Evolutionary conservation across 1,284 basidiomycete species (phyloP).

Genomic region (Lentinus polychrous): DNA sequence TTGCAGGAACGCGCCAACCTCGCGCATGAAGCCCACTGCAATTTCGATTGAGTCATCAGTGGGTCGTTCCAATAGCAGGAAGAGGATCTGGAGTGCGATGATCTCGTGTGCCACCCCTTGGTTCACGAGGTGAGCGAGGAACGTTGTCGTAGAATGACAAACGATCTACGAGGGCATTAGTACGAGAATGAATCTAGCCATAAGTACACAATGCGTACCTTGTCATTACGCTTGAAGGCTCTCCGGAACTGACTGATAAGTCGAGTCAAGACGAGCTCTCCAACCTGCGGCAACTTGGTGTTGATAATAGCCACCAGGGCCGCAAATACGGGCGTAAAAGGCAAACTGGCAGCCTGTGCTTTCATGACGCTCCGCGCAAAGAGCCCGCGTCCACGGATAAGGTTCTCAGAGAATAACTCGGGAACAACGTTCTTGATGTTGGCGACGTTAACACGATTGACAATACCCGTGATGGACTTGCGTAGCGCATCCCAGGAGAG

Average conservation of each 20-base stretch:
- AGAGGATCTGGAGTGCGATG: constrained; percentile 90
- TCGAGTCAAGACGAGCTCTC: constrained; percentile 84
- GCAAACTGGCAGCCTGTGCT: constrained; percentile 92
- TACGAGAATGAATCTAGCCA: not conserved
- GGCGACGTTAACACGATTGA: constrained; percentile 94
- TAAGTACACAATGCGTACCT: constrained; percentile 50
- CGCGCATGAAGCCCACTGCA: constrained; percentile 94
- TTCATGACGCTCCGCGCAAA: constrained; percentile 96
- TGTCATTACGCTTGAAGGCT: constrained; percentile 96
- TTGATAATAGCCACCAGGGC: constrained; percentile 94
- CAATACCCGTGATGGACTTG: constrained; percentile 98
- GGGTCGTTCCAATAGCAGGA: constrained; percentile 90
- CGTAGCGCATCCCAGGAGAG: constrained; percentile 97
- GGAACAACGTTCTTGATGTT: constrained; percentile 98
- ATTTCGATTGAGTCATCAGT: constrained; percentile 99
- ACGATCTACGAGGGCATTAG: constrained; percentile 50
- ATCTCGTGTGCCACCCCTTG: constrained; percentile 94
- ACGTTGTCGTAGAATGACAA: constrained; percentile 91
- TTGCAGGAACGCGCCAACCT: constrained; percentile 91
- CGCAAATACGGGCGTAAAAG: constrained; percentile 97
- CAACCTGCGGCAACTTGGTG: constrained; percentile 94
- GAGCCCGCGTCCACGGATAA: constrained; percentile 84
- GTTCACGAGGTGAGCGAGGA: constrained; percentile 96
- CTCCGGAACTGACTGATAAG: constrained; percentile 94
- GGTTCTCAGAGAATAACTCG: constrained; percentile 88